phyloP scores from a whole-genome alignment of 2,329 filamentous ascomycete genomes.

The Calonectria naviculata region DNA sequence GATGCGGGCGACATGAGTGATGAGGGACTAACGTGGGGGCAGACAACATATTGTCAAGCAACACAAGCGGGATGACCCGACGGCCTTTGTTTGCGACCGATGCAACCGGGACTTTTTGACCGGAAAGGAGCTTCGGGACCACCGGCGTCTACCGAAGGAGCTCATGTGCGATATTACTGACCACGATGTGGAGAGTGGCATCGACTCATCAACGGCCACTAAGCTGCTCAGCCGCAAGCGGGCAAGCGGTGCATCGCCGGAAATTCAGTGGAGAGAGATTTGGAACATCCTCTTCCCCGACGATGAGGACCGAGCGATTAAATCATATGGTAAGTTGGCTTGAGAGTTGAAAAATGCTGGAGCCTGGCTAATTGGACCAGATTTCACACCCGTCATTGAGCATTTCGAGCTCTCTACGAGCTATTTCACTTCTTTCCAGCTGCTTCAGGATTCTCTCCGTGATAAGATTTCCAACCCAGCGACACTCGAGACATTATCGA shows the following conservation, averaged over 20 bases:
- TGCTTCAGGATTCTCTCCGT: slow-evolving; percentile 46
- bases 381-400: slow-evolving; percentile 54
- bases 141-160: slow-evolving; percentile 53
- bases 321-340: slow-evolving; percentile 41
- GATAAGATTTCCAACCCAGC: slow-evolving; percentile 52
- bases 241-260: slow-evolving; percentile 49
- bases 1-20: not conserved
- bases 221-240: slow-evolving; percentile 53
- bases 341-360: fast-evolving
- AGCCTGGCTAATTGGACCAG: slow-evolving; percentile 34
- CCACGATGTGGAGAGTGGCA: slow-evolving; percentile 52
- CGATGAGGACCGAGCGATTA: slow-evolving; percentile 48
- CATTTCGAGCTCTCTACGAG: slow-evolving; percentile 51
- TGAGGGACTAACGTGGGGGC: slow-evolving; percentile 10
- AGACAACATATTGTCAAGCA: slow-evolving; percentile 57
- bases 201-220: slow-evolving; percentile 52
- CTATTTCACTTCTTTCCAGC: slow-evolving; percentile 48
- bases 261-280: slow-evolving; percentile 54
- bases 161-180: slow-evolving; percentile 55
- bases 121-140: slow-evolving; percentile 52
- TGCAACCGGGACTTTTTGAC: slow-evolving; percentile 53
- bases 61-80: slow-evolving; percentile 54
- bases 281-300: slow-evolving; percentile 56
- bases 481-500: slow-evolving; percentile 51
- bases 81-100: slow-evolving; percentile 53